Evolutionary conservation across 192 early-diverging fungal genomes (phyloP).

Genomic region (Coemansia sp.): DNA sequence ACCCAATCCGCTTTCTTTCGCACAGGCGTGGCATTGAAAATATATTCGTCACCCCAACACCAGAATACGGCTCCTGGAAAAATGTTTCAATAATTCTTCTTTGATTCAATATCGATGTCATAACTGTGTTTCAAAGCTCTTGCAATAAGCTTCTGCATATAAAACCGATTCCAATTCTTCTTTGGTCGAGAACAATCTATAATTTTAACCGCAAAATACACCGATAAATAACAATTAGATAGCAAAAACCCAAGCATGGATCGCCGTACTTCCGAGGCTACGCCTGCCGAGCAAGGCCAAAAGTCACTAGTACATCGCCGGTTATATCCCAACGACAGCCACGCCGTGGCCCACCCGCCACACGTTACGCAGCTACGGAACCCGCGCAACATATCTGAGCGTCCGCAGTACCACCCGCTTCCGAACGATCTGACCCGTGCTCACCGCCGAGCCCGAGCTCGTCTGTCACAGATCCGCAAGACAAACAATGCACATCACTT

Average conservation of each 20-base stretch:
- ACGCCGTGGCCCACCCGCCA: not conserved
- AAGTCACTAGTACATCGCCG: constrained; percentile 3
- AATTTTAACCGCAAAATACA: not conserved
- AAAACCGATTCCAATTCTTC: not conserved
- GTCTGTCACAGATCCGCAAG: not conserved
- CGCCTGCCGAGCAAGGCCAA: not conserved
- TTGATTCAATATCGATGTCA: no score
- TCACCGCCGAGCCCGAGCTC: not conserved
- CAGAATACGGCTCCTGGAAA: no score
- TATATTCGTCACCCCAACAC: no score
- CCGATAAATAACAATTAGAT: not conserved
- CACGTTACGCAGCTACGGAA: not conserved
- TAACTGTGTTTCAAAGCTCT: no score
- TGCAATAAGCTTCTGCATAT: not conserved
- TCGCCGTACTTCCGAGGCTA: not conserved
- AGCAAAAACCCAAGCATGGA: not conserved
- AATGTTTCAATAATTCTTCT: no score
- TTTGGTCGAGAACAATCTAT: not conserved
- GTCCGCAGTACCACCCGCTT: constrained; percentile 8
- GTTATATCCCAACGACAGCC: constrained; percentile 3
- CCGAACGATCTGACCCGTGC: constrained; percentile 3
- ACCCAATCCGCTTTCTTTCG: constrained; percentile 1
- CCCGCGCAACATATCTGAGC: constrained; percentile 8
- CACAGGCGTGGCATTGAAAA: no score
- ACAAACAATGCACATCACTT: not conserved